Conservation (phyloP, 768 basidiomycete genomes). For the Crassisporium funariophilum region DNA sequence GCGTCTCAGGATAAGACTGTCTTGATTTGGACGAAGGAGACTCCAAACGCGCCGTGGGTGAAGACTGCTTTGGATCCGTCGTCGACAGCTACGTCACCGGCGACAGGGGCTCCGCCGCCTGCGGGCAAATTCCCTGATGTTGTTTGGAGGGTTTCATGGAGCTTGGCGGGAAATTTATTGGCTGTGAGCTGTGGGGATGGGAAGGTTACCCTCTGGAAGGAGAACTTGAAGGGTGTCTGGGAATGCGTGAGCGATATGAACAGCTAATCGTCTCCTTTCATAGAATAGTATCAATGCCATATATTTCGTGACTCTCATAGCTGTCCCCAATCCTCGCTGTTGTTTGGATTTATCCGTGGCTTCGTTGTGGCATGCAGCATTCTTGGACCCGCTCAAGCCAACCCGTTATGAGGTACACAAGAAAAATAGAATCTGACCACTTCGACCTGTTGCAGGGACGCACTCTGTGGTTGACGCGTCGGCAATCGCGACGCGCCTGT, state of each 20-base stretch:
- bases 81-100: constrained; percentile 46
- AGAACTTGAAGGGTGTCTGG: constrained; percentile 92
- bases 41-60: constrained; percentile 72
- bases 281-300: background rate
- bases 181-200: constrained; percentile 98
- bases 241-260: constrained; percentile 97
- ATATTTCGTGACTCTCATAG: background rate
- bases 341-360: too few species aligned
- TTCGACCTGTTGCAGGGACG: too few species aligned
- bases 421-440: too few species aligned
- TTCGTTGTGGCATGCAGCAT: too few species aligned
- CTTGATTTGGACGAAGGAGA: constrained; percentile 89
- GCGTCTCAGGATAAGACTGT: constrained; percentile 94
- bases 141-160: constrained; percentile 99
- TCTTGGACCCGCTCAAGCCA: too few species aligned
- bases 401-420: too few species aligned
- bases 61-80: constrained; percentile 81
- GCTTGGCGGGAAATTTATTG: constrained; percentile 91
- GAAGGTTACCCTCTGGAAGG: constrained; percentile 98
- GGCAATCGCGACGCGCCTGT: too few species aligned
- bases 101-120: constrained; percentile 44
- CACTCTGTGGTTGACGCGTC: too few species aligned
- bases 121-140: constrained; percentile 93
- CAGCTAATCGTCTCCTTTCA: constrained; percentile 51
- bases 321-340: background rate